Conservation (phyloP, 371 early-diverging fungal species). For the Mucor irregularis region DNA sequence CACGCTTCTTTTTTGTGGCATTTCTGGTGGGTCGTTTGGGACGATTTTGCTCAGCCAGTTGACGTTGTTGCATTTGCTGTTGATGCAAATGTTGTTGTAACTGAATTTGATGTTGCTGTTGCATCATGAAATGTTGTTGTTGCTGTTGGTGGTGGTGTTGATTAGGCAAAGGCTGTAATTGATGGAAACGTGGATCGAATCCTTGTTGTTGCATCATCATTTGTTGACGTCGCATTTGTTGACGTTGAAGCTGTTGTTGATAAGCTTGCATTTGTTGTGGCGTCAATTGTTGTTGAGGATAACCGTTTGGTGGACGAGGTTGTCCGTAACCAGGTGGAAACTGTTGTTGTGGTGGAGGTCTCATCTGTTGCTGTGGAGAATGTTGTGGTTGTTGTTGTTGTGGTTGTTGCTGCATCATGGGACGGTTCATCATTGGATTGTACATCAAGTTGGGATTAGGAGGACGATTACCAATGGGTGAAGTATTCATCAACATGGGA, state of each 20-base stretch:
- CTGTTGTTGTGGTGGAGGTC: constrained; percentile 10
- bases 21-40: constrained; percentile 38
- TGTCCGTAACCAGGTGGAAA: constrained; percentile 13
- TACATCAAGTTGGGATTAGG: constrained; percentile 10
- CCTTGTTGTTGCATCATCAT: constrained; percentile 27
- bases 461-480: constrained; percentile 7
- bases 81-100: constrained; percentile 26
- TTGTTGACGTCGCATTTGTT: constrained; percentile 20
- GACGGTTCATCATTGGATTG: constrained; percentile 10
- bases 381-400: constrained; percentile 14
- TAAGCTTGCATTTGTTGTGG: constrained; percentile 17
- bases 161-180: constrained; percentile 26
- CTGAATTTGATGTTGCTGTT: constrained; percentile 25
- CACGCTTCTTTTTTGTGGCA: constrained; percentile 37
- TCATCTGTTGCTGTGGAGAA: constrained; percentile 4
- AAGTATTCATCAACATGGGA: constrained; percentile 16
- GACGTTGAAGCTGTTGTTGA: constrained; percentile 20
- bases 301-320: constrained; percentile 22
- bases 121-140: constrained; percentile 16
- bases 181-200: constrained; percentile 14
- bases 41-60: constrained; percentile 15
- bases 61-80: constrained; percentile 29
- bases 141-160: constrained; percentile 17
- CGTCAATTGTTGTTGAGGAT: constrained; percentile 17
- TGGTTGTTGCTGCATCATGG: constrained; percentile 12